These are phyloP conservation scores for Hygrophila difformis DNA, from an alignment of 257 asterid genomes.

Conservation along the genomic window DNA sequence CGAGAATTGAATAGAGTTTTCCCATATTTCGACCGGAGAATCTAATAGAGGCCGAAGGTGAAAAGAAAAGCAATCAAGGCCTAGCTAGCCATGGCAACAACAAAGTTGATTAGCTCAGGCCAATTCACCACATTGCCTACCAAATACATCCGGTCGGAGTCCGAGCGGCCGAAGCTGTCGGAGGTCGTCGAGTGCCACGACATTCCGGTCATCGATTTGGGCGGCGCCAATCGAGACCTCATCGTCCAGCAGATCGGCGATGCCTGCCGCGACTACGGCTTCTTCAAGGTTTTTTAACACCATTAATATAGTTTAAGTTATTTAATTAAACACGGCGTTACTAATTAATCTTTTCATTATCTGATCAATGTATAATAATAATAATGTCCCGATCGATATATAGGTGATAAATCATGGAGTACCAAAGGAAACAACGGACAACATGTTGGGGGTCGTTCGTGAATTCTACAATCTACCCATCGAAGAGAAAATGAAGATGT, in stretches of 20 bases:
- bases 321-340: no score
- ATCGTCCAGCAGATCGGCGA: conserved; percentile 13
- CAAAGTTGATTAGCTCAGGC: conserved; percentile 16
- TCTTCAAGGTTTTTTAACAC: conserved; percentile 31
- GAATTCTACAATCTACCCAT: conserved; percentile 20
- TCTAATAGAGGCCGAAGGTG: no score
- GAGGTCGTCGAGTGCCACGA: conserved; percentile 17
- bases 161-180: conserved; percentile 24
- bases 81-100: conserved; percentile 13
- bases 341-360: no score
- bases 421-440: conserved; percentile 15
- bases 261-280: conserved; percentile 22
- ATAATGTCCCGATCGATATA: not conserved
- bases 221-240: conserved; percentile 13
- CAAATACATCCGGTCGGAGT: conserved; percentile 24
- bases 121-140: conserved; percentile 19
- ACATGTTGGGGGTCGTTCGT: conserved; percentile 12
- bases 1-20: no score
- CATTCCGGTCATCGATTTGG: conserved; percentile 23
- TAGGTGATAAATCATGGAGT: conserved; percentile 26
- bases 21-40: no score
- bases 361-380: no score
- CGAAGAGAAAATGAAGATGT: conserved; percentile 28
- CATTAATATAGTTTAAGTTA: no score
- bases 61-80: no score